Conservation (phyloP, 116 monocot species). For the Phalaenopsis hybrid region DNA sequence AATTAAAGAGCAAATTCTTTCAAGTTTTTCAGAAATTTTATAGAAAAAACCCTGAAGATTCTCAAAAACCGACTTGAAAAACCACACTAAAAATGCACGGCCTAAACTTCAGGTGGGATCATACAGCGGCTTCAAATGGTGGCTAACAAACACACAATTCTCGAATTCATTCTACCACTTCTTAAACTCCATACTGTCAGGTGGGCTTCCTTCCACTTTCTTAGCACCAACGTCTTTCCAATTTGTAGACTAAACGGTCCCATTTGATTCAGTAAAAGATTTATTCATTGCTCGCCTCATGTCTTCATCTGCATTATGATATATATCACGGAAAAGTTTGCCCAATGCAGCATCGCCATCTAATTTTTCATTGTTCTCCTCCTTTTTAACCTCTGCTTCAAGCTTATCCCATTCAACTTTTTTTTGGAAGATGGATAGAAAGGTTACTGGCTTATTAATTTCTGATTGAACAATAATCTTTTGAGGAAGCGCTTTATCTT, state of each 20-base stretch:
- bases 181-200: slow-evolving; percentile 51
- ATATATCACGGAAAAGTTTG: slow-evolving; percentile 91
- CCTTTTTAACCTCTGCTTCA: slow-evolving; percentile 85
- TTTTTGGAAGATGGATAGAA: slow-evolving; percentile 79
- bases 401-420: slow-evolving; percentile 93
- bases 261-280: slow-evolving; percentile 67
- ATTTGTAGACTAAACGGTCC: slow-evolving; percentile 48
- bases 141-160: background rate
- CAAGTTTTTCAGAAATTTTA: no score
- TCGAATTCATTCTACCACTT: slow-evolving; percentile 34
- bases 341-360: slow-evolving; percentile 92
- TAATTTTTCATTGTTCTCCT: slow-evolving; percentile 96
- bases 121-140: background rate
- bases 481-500: slow-evolving; percentile 28
- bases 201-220: slow-evolving; percentile 50
- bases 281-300: slow-evolving; percentile 87
- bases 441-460: slow-evolving; percentile 27
- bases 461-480: slow-evolving; percentile 39
- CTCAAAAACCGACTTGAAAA: no score
- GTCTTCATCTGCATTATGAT: slow-evolving; percentile 84
- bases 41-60: no score
- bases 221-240: slow-evolving; percentile 50
- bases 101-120: no score
- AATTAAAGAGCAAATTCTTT: no score
- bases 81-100: no score